Evolutionary conservation across 2,329 filamentous ascomycete species (phyloP).

Genomic region (Raffaelea albimanens): DNA sequence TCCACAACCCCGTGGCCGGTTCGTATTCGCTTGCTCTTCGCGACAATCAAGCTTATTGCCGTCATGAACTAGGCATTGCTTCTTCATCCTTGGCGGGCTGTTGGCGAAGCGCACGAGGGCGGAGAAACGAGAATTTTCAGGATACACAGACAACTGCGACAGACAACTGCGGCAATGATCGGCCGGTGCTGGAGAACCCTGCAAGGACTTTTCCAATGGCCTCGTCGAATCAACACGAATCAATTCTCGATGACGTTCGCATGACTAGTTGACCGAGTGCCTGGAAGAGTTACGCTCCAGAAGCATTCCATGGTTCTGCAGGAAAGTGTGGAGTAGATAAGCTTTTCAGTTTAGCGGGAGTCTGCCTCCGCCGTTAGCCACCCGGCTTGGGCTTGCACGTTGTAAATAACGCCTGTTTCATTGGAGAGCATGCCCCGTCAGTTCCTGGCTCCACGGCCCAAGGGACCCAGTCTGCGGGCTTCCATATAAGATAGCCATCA

Average conservation of each 20-base stretch:
- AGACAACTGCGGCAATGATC: background rate
- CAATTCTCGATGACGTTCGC: background rate
- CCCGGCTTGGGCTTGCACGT: background rate
- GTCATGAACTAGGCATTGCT: too few relatives aligned
- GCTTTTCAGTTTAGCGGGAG: too few relatives aligned
- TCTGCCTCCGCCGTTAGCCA: background rate
- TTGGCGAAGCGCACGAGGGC: too few relatives aligned
- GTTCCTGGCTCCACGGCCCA: background rate
- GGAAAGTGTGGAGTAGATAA: background rate
- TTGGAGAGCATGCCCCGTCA: background rate
- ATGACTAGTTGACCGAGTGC: background rate
- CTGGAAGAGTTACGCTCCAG: background rate
- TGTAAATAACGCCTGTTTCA: slow-evolving; percentile 3
- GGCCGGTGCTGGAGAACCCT: background rate
- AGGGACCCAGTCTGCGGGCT: background rate
- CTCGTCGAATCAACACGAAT: background rate
- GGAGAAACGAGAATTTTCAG: too few relatives aligned
- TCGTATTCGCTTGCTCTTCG: too few relatives aligned
- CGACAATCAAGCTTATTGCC: too few relatives aligned
- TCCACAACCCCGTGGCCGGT: too few relatives aligned
- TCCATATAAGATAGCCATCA: background rate
- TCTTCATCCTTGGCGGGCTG: too few relatives aligned
- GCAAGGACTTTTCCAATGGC: too few relatives aligned
- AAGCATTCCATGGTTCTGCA: background rate
- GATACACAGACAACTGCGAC: too few relatives aligned